Percentiles rank a stretch among this genome's conserved stretches.
Evolutionary conservation across 2,329 filamentous ascomycete genomes (phyloP).

Genomic region (Alternaria angustiovoidea): DNA sequence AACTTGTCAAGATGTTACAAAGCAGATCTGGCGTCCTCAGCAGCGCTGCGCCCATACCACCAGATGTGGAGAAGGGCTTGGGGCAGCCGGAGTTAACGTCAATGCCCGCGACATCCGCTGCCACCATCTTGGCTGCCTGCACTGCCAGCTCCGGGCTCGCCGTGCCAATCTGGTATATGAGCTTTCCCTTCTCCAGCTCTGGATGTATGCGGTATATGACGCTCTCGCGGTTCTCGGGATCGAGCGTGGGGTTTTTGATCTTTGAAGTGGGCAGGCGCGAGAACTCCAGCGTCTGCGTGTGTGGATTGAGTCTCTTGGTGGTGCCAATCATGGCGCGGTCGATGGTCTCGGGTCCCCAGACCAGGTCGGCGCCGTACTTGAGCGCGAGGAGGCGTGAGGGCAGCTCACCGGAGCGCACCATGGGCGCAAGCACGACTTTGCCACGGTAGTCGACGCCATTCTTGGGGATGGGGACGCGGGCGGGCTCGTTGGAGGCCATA

Average conservation of each 20-base stretch:
- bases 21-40: conserved; percentile 85
- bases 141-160: conserved; percentile 84
- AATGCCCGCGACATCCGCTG: conserved; percentile 87
- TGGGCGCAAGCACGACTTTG: conserved; percentile 93
- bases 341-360: conserved; percentile 97
- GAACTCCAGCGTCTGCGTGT: conserved; percentile 84
- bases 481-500: conserved; percentile 42
- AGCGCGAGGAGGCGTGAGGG: conserved; percentile 88
- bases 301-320: conserved; percentile 76
- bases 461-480: conserved; percentile 81
- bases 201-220: conserved; percentile 88
- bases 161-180: conserved; percentile 94
- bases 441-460: conserved; percentile 93
- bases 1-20: conserved; percentile 79
- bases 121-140: conserved; percentile 82
- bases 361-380: conserved; percentile 94
- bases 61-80: conserved; percentile 91
- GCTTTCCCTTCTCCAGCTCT: conserved; percentile 72
- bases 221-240: conserved; percentile 64
- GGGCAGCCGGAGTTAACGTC: conserved; percentile 99
- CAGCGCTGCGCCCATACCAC: conserved; percentile 95
- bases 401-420: conserved; percentile 97
- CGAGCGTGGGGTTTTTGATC: conserved; percentile 64
- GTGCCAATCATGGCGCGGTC: conserved; percentile 92
- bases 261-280: conserved; percentile 77